Conservation (phyloP, 331 rosid species). For the Cydonia oblonga region DNA sequence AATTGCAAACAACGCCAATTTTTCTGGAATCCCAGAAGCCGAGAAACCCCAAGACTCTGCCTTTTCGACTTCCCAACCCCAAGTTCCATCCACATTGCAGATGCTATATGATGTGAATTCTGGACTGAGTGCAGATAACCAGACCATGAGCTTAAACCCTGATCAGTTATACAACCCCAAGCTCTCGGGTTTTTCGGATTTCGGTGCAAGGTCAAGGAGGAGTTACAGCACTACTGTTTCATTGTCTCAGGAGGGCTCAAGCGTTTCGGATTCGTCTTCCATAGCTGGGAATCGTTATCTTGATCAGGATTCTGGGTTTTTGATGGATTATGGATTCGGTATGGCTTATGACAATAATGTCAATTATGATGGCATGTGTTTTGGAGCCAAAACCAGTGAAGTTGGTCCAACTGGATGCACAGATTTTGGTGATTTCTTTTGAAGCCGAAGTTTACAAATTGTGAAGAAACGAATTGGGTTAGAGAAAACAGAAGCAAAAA, state of each 20-base stretch:
- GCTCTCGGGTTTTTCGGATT: slow-evolving; percentile 16
- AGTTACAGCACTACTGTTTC: slow-evolving; percentile 9
- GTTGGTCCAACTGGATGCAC: slow-evolving; percentile 20
- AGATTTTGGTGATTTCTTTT: slow-evolving; percentile 33
- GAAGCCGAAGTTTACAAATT: slow-evolving; percentile 19
- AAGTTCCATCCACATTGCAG: slow-evolving; percentile 7
- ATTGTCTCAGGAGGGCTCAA: slow-evolving; percentile 36
- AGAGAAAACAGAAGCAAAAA: no score
- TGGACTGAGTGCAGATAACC: slow-evolving; percentile 6
- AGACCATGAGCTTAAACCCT: slow-evolving; percentile 10
- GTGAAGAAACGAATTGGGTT: no score
- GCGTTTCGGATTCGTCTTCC: slow-evolving; percentile 31
- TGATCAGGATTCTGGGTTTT: slow-evolving; percentile 20
- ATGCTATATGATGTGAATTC: slow-evolving; percentile 4
- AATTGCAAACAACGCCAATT: neutral
- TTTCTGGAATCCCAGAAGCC: slow-evolving; percentile 7
- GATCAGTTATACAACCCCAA: slow-evolving; percentile 4
- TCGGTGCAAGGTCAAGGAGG: slow-evolving; percentile 23
- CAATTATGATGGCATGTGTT: slow-evolving; percentile 9
- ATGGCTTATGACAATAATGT: slow-evolving; percentile 19
- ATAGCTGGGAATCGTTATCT: slow-evolving; percentile 17
- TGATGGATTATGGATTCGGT: slow-evolving; percentile 43
- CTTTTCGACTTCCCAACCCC: slow-evolving; percentile 11
- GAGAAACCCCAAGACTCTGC: slow-evolving; percentile 11
- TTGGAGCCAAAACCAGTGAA: slow-evolving; percentile 21